Evolutionary conservation across 768 basidiomycete species (phyloP), one percentile per base, ranked within the genome.

Genomic region (Symmetrospora coprosmae): DNA sequence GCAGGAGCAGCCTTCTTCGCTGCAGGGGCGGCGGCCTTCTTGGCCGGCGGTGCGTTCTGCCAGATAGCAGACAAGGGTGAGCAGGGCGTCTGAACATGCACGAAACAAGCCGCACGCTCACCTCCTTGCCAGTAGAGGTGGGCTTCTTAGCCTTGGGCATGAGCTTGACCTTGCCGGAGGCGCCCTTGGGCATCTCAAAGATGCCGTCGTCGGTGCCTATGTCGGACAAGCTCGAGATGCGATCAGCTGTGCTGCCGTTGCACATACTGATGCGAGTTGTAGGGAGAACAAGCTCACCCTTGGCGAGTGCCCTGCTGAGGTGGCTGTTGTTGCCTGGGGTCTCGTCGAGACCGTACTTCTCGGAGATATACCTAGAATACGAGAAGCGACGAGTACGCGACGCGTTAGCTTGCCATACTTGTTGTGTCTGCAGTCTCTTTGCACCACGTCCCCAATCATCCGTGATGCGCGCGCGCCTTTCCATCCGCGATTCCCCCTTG

Each of bases 101-200:
- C 41, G 27, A n/a, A n/a, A n/a, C 7, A 45, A n/a, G 41, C 11
- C 11, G 41, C 14, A 52, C 35, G 31, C 55, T 45, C 27, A 58
- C 55, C 55, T 58, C 55, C 43, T 58, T 58, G 25, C 51, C 51
- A n/a, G n/a, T n/a, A n/a, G n/a, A n/a, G 27, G 48, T 11, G 16
- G 28, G 27, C 9, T 28, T 37, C n/a, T 40, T 40, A 25, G 28
- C 43, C 23, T 50, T 34, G 41, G 43, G 43, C 23, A 21, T 38
- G 27, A 58, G 27, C 30, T 58, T 58, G 41, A 58, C 55, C 31
- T 58, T 58, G 14, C 55, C 55, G 25, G 40, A 45, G 4, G 55
- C 41, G 3, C 55, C 55, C 28, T 58, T 58, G 41, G 55, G 55
- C 28, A 34, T 30, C 4, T 58, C 55, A 25, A 58, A 47, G 31